Base-by-base conservation (phyloP, 2,329 filamentous ascomycete species). In the Byssothecium circinans region DNA sequence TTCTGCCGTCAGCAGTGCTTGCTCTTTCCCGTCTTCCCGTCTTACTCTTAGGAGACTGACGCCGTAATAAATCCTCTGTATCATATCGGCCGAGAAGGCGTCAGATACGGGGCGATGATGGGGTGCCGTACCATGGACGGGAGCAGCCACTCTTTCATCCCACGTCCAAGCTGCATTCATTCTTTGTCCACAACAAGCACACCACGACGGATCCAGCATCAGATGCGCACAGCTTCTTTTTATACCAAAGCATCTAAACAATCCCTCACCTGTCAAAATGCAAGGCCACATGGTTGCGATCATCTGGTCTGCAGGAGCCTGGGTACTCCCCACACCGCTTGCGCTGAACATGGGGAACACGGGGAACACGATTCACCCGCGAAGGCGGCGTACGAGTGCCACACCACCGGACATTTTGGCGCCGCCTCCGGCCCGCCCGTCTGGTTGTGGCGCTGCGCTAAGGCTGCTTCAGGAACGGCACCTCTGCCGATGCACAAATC, bases 371-470 rank as follows among this genome's bases (percentile, higher is more conserved):
- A 53, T 52, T 47, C 56, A 58, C 53, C 63, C 64, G 65, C 57
- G 48, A 63, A 61, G 57, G 54, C 60, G 62, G 65, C 61, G 55
- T 64, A 58, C 60, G 57, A 62, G 59, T 63, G 60, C 67, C 67
- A 68, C 60, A 57, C 54, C 60, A 57, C 55, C 66, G 65, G 62
- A 64, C 56, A 62, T n/a, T 60, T 61, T 62, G 60, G 62, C 58
- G 60, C 47, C 49, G 51, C 47, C 46, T 47, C 33, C 53, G 47
- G 44, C 57, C 67, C 67, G 64, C 55, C 62, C 56, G 51, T 58
- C 42, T 63, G 67, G 67, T 48, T 60, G 52, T 53, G 61, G 64
- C 64, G 60, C 56, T 46, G 43, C 25, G 35, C 46, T 45, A 60
- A 58, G 43, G 29, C 56, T 50, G 27, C 48, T 60, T 55, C 42